Evolutionary conservation across 2,329 filamentous ascomycete species (phyloP), one percentile per base, ranked within the genome.

Genomic region (Phaeosphaeria sp.): DNA sequence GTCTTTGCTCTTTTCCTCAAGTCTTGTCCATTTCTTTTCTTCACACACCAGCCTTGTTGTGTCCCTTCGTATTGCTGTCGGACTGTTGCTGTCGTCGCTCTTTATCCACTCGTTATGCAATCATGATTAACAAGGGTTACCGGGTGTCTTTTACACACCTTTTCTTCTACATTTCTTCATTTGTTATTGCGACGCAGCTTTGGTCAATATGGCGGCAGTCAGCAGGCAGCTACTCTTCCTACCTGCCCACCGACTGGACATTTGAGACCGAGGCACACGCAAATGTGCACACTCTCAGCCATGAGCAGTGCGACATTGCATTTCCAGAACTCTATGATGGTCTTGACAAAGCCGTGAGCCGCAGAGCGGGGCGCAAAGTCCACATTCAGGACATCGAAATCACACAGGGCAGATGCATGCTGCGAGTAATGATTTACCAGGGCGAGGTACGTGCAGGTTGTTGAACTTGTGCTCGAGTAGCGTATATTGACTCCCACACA

Each of bases 241-340:
- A 63, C 36, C 42, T 56, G 44, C 47, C 63, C 9, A 54, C 52
- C 23, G 53, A 60, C 21, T 74, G 69, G 64, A n/a, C 56, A 9
- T 74, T 73, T 48, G 61, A 73, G 33, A 47, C 72, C 10, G 71
- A 73, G 46, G 50, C 67, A 27, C 71, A 74, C 54, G 71, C 69
- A 20, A 74, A 74, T 52, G 58, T 72, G 39, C 72, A 74, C 52
- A 73, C 72, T 0, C 64, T 74, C 23, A 72, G 64, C 55, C 65
- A 69, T 46, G 70, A 73, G 33, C 71, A 74, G 46, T 74, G 72
- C 55, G 70, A 74, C 46, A 56, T 63, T 39, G 71, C 71, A 2
- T 74, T 74, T 56, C 72, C 72, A n/a, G 61, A 72, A 49, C 55
- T 74, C 9, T 74, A 74, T 30, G 58, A 73, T 42, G 68, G 70